Base-by-base conservation (phyloP, 1,284 basidiomycete genomes). In the Fereydounia khargensis region DNA sequence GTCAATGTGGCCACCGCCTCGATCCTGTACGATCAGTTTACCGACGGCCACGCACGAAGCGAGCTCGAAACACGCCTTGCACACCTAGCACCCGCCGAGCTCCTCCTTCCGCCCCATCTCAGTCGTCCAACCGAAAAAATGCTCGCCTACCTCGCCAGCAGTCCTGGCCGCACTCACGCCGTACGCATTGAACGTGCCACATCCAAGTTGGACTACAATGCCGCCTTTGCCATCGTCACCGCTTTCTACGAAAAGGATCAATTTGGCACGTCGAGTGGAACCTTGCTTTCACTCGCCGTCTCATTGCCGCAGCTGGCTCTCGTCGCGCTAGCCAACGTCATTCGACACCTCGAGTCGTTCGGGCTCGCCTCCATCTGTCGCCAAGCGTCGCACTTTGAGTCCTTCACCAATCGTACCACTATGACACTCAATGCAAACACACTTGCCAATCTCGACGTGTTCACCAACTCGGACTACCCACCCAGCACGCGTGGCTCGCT, bases 371-470 rank as follows among this genome's bases (percentile, higher is more conserved):
- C 53, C 23, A 61, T 72, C 35, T 69, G 70, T 41, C 53, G 46
- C 8, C 46, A 53, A 7, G 39, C 54, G 6, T 55, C 28, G 87
- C 66, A 88, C 65, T 95, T 74, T 39, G 45, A 48, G 2, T 69
- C 79, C 64, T 97, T 97, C 69, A 81, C 87, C 1, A 55, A 56
- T 6, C 82, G 83, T 34, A 83, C 85, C 0, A 86, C 89, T 58
- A 95, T 97, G 91, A 81, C 91, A 13, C 80, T 98, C 36, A 89
- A 87, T 46, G 85, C 85, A 30, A 92, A 90, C 70, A 95, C 94
- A 0, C 78, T 97, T 13, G 81, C 82, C 21, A 96, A 97, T 69
- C 79, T 97, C 78, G 50, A 64, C 22, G 56, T 64, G 24, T 47
- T 68, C 39, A 47, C 39, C 11, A 49, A 44, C 39, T 40, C 44